A percentile compares a stretch with the other conserved stretches of the same genome.
Evolutionary conservation across 352 stramenopile genomes (phyloP).

Genomic region (Globisporangium recalcitrans): DNA sequence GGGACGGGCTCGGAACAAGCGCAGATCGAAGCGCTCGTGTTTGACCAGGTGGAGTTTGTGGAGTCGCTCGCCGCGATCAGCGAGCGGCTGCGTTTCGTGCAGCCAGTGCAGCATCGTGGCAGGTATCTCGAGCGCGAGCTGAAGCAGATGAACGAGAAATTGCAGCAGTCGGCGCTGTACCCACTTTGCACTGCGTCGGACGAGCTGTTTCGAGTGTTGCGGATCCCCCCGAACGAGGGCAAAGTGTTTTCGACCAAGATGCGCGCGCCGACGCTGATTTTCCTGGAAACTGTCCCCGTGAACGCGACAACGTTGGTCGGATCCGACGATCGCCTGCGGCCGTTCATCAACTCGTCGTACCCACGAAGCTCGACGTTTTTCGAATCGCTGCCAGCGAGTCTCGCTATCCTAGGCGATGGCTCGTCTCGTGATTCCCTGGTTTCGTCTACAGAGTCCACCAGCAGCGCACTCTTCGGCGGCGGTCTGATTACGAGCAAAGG

Average conservation of each 20-base stretch:
- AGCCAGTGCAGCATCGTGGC: constrained; percentile 45
- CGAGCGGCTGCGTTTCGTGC: constrained; percentile 58
- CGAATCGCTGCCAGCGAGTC: constrained; percentile 30
- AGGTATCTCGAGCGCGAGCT: constrained; percentile 47
- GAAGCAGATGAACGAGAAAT: constrained; percentile 44
- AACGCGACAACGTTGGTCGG: constrained; percentile 31
- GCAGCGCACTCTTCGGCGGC: constrained; percentile 18
- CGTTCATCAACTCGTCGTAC: constrained; percentile 48
- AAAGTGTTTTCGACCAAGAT: constrained; percentile 87
- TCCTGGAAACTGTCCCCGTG: constrained; percentile 65
- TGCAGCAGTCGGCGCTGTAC: constrained; percentile 61
- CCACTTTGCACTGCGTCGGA: constrained; percentile 68
- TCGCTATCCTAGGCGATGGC: constrained; percentile 8
- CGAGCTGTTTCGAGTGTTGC: constrained; percentile 65
- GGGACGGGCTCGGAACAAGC: constrained; percentile 7
- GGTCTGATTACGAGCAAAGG: constrained; percentile 9
- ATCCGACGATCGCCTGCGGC: constrained; percentile 33
- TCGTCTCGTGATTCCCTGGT: constrained; percentile 26
- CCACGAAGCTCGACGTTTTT: constrained; percentile 59
- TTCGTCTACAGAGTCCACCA: constrained; percentile 25
- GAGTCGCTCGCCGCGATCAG: constrained; percentile 67
- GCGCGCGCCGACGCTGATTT: constrained; percentile 71
- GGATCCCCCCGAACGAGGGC: constrained; percentile 65
- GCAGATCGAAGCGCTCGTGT: constrained; percentile 53
- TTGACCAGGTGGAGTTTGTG: constrained; percentile 73